Base-by-base conservation (phyloP, 2,329 filamentous ascomycete genomes). In the Coniochaeta pulveracea region DNA sequence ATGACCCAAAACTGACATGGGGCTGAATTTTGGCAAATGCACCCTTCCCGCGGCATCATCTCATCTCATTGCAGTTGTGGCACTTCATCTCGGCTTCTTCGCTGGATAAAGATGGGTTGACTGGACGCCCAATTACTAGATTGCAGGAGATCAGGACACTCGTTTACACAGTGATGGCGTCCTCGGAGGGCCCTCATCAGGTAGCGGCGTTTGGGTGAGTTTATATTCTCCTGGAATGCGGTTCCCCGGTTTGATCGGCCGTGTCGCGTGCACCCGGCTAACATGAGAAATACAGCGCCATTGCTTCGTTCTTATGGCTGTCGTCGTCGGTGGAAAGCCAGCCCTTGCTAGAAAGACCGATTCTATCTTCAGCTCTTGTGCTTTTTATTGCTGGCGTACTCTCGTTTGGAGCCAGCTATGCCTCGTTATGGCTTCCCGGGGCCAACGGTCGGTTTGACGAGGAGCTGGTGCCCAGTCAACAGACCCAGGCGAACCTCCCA, bases 241-340 rank as follows among this genome's bases (percentile, higher is more conserved):
- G n/a, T n/a, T n/a, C n/a, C n/a, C n/a, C n/a, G n/a, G n/a, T n/a
- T n/a, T n/a, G n/a, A n/a, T n/a, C n/a, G 17, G 12, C 11, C 30
- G 14, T 7, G 7, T 14, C 28, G 10, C 15, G 6, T 31, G 12
- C 15, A 31, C 8, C 28, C 19, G 6, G 28, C 18, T 7, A 9
- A 17, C 9, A 18, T 10, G 14, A n/a, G 28, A 19, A 18, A 22
- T 27, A 1, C 21, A 71, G 66, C 45, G 60, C 63, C 39, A 44
- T 65, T 10, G 44, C 55, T 28, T 68, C 64, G 3, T 67, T 70
- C 46, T 45, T 62, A 26, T 70, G 64, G 52, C 54, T 69, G 10
- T 60, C 57, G 3, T 52, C 58, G 39, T 62, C 56, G 6, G 46
- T 68, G 10, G 59, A 68, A 37, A 56, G 57, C 24, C 65, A 69